These are phyloP conservation scores for Leccinum solheimii DNA, from an alignment of 1,284 basidiomycete species.

Conservation along the genomic window DNA sequence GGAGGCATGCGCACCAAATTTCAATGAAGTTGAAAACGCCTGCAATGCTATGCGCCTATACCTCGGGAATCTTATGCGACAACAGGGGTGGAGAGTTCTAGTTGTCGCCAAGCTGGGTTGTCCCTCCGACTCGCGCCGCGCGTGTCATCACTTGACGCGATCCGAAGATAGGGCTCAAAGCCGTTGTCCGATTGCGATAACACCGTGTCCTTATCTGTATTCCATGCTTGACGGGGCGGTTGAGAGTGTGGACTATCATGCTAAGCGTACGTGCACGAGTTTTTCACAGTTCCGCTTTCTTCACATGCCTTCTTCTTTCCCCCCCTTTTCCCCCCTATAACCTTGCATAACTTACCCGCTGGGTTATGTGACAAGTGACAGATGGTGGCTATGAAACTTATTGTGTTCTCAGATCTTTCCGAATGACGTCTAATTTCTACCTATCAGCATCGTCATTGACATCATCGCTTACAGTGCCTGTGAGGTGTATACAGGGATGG, in stretches of 20 bases:
- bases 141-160: slow-evolving; percentile 3
- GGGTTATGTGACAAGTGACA: neutral
- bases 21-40: neutral
- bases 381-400: neutral
- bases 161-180: slow-evolving; percentile 1
- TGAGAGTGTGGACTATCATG: neutral
- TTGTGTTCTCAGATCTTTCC: neutral
- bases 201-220: slow-evolving; percentile 2
- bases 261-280: neutral
- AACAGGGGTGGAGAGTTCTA: neutral
- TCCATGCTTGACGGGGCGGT: neutral
- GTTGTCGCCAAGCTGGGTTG: slow-evolving; percentile 4
- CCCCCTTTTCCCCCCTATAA: neutral
- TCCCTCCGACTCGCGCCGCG: neutral
- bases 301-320: neutral
- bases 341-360: neutral
- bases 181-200: neutral
- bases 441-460: neutral
- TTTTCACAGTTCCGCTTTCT: neutral
- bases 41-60: neutral
- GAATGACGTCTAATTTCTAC: neutral
- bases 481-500: neutral
- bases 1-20: neutral
- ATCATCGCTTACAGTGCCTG: neutral
- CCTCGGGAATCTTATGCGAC: neutral